Conservation (phyloP, 768 basidiomycete species). For the Hemileccinum rubropunctum region DNA sequence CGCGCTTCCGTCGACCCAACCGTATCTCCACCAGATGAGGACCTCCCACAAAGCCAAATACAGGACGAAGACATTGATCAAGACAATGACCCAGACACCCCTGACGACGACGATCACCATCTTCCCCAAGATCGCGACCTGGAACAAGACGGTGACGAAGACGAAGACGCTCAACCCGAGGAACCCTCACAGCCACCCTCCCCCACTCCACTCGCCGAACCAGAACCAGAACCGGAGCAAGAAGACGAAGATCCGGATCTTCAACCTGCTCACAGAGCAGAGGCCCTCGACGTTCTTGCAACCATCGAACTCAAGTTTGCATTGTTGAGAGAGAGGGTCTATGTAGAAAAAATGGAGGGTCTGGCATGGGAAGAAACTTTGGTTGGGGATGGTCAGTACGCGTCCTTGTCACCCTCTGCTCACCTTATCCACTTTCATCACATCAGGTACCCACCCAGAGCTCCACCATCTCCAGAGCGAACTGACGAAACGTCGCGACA, state of each 20-base stretch:
- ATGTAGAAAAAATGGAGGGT: conserved; percentile 92
- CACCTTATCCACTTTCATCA: background rate
- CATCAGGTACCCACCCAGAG: conserved; percentile 82
- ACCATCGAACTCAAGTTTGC: conserved; percentile 94
- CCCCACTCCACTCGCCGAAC: conserved; percentile 23
- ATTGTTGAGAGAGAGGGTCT: conserved; percentile 77
- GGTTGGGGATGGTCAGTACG: conserved; percentile 65
- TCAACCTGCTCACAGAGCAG: conserved; percentile 78
- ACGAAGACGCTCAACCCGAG: conserved; percentile 30
- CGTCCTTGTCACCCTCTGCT: background rate
- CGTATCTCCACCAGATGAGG: conserved; percentile 16
- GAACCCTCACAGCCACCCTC: conserved; percentile 26
- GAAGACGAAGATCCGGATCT: conserved; percentile 61
- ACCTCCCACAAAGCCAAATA: conserved; percentile 6
- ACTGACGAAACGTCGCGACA: conserved; percentile 73
- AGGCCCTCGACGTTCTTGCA: conserved; percentile 85
- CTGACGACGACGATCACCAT: conserved; percentile 24
- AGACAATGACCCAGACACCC: conserved; percentile 8
- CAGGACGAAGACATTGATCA: conserved; percentile 29
- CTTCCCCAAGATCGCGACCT: conserved; percentile 13
- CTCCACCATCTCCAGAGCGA: conserved; percentile 78
- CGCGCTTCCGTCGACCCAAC: conserved; percentile 21
- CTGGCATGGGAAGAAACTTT: conserved; percentile 86
- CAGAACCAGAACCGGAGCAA: conserved; percentile 21
- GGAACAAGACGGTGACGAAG: conserved; percentile 22